Evolutionary conservation across 2,329 filamentous ascomycete genomes (phyloP).

Genomic region (Rugonectria rugulosa): DNA sequence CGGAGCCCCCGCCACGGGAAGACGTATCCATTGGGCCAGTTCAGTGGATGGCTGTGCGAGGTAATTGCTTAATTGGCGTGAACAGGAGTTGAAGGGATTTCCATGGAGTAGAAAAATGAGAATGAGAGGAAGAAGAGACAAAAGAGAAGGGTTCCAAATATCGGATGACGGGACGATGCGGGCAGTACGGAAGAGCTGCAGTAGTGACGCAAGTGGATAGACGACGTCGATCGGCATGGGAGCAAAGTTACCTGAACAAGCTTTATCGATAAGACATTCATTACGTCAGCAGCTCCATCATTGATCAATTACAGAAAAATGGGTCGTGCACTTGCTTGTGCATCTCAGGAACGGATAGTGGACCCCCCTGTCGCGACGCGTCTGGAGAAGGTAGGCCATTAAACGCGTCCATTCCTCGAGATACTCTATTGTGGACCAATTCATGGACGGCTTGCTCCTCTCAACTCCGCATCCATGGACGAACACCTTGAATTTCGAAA

Average conservation of each 20-base stretch:
- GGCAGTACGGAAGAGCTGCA: conserved; percentile 15
- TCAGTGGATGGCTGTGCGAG: background rate
- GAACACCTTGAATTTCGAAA: conserved; percentile 25
- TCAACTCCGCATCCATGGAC: conserved; percentile 25
- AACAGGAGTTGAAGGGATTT: background rate
- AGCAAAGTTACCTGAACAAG: conserved; percentile 16
- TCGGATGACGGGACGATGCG: conserved; percentile 29
- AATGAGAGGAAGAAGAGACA: background rate
- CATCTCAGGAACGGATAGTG: too few relatives aligned
- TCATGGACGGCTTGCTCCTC: conserved; percentile 14
- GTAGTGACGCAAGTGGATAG: conserved; percentile 35
- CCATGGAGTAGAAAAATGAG: background rate
- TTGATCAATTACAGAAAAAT: conserved; percentile 16
- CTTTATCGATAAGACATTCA: conserved; percentile 38
- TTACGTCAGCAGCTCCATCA: conserved; percentile 37
- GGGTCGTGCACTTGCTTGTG: conserved; percentile 17
- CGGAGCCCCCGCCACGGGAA: conserved; percentile 21
- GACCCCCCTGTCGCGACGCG: conserved; percentile 40
- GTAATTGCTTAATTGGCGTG: conserved; percentile 2
- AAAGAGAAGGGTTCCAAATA: conserved; percentile 11
- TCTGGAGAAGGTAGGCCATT: conserved; percentile 28
- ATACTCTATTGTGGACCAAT: conserved; percentile 19
- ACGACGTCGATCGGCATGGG: conserved; percentile 26
- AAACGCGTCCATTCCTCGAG: conserved; percentile 35
- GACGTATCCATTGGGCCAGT: conserved; percentile 32